Base-by-base conservation (phyloP, 225 moss, liverwort and hornwort genomes). In the Bryum argenteum region DNA sequence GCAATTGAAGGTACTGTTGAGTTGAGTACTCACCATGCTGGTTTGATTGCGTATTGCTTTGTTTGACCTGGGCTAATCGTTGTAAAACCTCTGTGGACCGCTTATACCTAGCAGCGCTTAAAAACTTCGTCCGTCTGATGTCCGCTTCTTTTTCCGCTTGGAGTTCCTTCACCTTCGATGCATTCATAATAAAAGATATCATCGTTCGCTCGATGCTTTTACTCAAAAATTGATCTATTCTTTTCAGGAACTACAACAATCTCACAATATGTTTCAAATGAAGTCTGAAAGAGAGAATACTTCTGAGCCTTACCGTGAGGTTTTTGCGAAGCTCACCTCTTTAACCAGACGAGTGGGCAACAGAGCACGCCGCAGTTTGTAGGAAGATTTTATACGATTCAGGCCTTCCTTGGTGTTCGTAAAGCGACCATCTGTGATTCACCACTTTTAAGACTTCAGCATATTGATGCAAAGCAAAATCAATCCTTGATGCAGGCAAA, bases 321-420 rank as follows among this genome's bases (percentile, higher is more conserved):
- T 60, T 4, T 17, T 45, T 22, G 21, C 47, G n/a, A 47, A 54
- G 40, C 28, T 80, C 54, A 84, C 86, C 75, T 88, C 77, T 65
- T 86, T 44, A 54, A 89, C 87, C 37, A 94, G 81, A 24, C 71
- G 84, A 11, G 61, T 17, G 45, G 93, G 86, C 62, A 86, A 75
- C 74, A 88, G 69, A 57, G 83, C 81, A 61, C 78, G 77, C 18
- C 93, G 79, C 38, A 78, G 77, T 60, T 70, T 79, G 65, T 81
- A 61, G 8, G 91, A 91, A 19, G 79, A 66, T 33, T 76, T 63
- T 51, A 78, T 61, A 16, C 86, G 85, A 71, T 86, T 66, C 33
- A 72, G 42, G 44, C 82, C 84, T 59, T 84, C 78, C 66, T 63
- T 59, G 22, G 80, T 66, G 20, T 74, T 73, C 12, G 24, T 58